Evolutionary conservation across 441 rosid genomes (phyloP), one percentile per base, ranked within the genome.

Genomic region (Sinapis alba): DNA sequence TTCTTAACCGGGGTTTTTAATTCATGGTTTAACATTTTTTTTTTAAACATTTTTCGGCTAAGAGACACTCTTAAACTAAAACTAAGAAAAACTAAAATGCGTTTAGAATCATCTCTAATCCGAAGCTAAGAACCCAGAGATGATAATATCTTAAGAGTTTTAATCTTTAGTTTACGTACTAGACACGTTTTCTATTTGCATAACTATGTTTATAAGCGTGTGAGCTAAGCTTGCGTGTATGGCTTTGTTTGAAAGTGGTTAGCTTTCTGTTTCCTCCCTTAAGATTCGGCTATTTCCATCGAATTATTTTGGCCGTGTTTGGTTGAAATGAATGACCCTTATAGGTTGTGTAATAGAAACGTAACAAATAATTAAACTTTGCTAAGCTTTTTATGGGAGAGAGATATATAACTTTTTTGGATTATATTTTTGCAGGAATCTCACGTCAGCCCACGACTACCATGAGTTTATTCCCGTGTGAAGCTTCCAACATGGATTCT

Each of bases 401-500:
- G 51, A 45, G 56, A 50, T 0, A 50, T 50, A 21, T 50, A 16
- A 50, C 56, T 2, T 50, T 50, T 18, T 18, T 50, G 63, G 16
- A 41, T 72, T 30, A 56, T 53, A 36, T 50, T 7, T 28, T 28
- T 81, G 34, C 83, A 89, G 97, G 62, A 20, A 64, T 38, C 64
- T 16, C 60, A 27, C 71, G 68, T 65, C 79, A 76, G 1, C 50
- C 83, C 1, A 21, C 85, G 60, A 24, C 86, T 57, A 86, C 91
- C 4, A 85, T 89, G 93, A 87, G 84, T 72, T 75, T 88, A 47
- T 88, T 91, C 79, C 92, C 91, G 2, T 73, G 77, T 65, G 71
- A 73, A 56, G 65, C 77, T 73, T 38, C 69, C 6, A 51, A 27
- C 34, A n/a, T 15, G 50, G 84, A 78, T 72, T 41, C 30, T n/a